Percentiles rank a stretch among this genome's conserved stretches.
Conservation (phyloP, 116 monocot genomes). For the Cymodocea nodosa region DNA sequence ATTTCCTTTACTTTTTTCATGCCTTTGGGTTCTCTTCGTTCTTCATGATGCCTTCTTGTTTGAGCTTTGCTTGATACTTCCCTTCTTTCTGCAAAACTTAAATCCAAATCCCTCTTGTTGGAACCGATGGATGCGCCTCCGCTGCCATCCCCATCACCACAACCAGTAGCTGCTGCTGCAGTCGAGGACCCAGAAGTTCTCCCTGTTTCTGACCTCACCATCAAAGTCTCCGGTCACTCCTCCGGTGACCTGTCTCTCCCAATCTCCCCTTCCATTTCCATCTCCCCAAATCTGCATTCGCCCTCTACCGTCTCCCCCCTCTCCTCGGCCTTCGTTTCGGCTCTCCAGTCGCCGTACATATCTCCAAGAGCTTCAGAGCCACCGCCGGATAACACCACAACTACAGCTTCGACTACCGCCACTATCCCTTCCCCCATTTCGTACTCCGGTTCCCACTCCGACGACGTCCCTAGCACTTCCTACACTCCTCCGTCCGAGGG, state of each 20-base stretch:
- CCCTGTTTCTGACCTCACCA: slow-evolving; percentile 30
- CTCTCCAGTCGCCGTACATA: slow-evolving; percentile 86
- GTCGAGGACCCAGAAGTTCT: slow-evolving; percentile 6
- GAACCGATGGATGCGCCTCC: background rate
- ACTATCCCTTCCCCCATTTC: slow-evolving; percentile 40
- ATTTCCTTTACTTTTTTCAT: background rate
- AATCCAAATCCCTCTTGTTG: background rate
- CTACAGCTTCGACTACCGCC: slow-evolving; percentile 5
- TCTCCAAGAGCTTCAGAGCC: slow-evolving; percentile 59
- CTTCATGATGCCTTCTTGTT: background rate
- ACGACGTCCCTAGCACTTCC: slow-evolving; percentile 71
- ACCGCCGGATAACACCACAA: background rate
- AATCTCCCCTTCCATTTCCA: slow-evolving; percentile 68
- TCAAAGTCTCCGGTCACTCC: slow-evolving; percentile 29
- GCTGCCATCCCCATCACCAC: background rate
- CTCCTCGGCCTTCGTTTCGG: slow-evolving; percentile 84
- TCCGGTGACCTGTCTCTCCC: slow-evolving; percentile 29
- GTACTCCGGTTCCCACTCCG: slow-evolving; percentile 52
- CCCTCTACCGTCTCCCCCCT: slow-evolving; percentile 48
- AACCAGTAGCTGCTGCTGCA: background rate
- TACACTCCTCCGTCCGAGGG: slow-evolving; percentile 64
- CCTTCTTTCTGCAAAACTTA: background rate
- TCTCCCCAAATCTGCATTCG: slow-evolving; percentile 63
- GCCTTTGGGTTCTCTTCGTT: background rate
- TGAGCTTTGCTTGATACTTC: background rate